Conservation (phyloP, 1,139 yeast genomes). For the Casaregolazyma suthepensis region DNA sequence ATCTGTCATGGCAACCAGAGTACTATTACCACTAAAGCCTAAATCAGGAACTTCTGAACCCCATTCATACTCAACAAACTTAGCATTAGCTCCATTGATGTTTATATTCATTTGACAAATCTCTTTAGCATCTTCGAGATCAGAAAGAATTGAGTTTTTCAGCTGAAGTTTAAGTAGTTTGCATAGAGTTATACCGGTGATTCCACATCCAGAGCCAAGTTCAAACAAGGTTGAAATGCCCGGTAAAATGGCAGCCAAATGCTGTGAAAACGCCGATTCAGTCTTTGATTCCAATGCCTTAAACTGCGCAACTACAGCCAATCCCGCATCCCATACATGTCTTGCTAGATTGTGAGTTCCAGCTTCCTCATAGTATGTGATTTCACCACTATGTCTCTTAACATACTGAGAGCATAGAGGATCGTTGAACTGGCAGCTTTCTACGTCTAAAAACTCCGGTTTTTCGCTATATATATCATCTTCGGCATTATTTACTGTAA, state of each 20-base stretch:
- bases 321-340: constrained; percentile 21
- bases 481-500: neutral
- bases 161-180: neutral
- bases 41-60: constrained; percentile 5
- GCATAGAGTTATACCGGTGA: constrained; percentile 15
- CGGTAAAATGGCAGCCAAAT: neutral
- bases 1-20: constrained; percentile 28
- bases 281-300: neutral
- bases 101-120: constrained; percentile 14
- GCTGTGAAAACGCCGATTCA: neutral
- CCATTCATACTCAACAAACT: constrained; percentile 16
- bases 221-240: constrained; percentile 10
- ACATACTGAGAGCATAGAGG: neutral
- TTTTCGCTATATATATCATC: constrained; percentile 2
- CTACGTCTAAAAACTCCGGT: constrained; percentile 4
- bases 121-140: constrained; percentile 16
- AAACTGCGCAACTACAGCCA: neutral
- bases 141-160: constrained; percentile 11
- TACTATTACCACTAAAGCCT: constrained; percentile 15
- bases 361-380: constrained; percentile 15
- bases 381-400: neutral
- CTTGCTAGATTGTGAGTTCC: constrained; percentile 17
- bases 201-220: constrained; percentile 20
- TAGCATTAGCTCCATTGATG: constrained; percentile 1
- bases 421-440: neutral